These are phyloP conservation scores for Aspergillus fischeri DNA, from an alignment of 2,329 filamentous ascomycete genomes.

Conservation along the genomic window DNA sequence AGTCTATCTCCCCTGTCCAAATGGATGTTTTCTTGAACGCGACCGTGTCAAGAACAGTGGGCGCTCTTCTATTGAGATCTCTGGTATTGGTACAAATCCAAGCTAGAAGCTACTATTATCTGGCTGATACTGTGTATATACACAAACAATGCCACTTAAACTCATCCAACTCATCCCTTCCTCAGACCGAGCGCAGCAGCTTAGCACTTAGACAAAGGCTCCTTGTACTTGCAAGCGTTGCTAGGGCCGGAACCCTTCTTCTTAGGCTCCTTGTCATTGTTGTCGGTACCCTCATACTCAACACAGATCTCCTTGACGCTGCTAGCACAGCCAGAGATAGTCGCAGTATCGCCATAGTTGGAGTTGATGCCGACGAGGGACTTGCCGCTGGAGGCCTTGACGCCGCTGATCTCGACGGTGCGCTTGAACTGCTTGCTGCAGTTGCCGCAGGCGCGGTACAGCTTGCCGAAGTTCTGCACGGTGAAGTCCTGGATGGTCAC, in stretches of 20 bases:
- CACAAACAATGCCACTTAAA: background rate
- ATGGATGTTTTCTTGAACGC: too few species aligned
- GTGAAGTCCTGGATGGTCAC: conserved; percentile 36
- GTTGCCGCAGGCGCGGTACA: conserved; percentile 49
- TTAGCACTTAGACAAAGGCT: background rate
- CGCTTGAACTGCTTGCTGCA: conserved; percentile 34
- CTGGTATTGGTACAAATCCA: too few species aligned
- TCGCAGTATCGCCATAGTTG: conserved; percentile 37
- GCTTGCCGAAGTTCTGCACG: conserved; percentile 39
- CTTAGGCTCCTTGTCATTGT: conserved; percentile 1
- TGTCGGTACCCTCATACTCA: conserved; percentile 27
- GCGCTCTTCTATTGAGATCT: too few species aligned
- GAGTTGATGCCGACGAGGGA: conserved; percentile 36
- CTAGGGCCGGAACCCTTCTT: background rate
- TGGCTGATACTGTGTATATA: background rate
- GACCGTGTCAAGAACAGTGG: too few species aligned
- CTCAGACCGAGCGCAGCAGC: too few species aligned
- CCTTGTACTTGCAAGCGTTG: background rate
- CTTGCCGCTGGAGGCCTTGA: conserved; percentile 29
- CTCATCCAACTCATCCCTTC: background rate
- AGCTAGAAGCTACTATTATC: too few species aligned
- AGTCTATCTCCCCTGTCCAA: too few species aligned
- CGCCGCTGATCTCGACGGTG: conserved; percentile 26
- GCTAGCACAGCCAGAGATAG: conserved; percentile 20
- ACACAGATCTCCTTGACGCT: conserved; percentile 32